These are phyloP conservation scores for Isabelozyma pseudorhagii DNA, from an alignment of 805 yeast genomes.

Conservation along the genomic window DNA sequence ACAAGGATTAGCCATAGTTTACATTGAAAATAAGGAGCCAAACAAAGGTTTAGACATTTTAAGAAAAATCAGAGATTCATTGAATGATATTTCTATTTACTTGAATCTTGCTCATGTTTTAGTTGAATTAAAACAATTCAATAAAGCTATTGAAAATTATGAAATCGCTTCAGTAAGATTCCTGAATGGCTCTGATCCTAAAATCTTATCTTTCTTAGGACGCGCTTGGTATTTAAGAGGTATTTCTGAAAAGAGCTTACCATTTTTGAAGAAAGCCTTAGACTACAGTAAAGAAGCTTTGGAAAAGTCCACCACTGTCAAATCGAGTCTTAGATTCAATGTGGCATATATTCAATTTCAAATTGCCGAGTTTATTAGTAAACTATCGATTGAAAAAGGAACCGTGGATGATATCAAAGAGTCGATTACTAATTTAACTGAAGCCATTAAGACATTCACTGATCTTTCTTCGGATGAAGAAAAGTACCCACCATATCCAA, in stretches of 20 bases:
- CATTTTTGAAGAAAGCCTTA: slow-evolving; percentile 59
- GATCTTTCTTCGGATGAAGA: slow-evolving; percentile 53
- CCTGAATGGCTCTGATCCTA: slow-evolving; percentile 61
- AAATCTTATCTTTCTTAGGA: slow-evolving; percentile 70
- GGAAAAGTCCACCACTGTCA: slow-evolving; percentile 31
- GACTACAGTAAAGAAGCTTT: slow-evolving; percentile 61
- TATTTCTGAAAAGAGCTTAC: slow-evolving; percentile 58
- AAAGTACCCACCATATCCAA: slow-evolving; percentile 70
- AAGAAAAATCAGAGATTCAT: slow-evolving; percentile 84
- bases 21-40: slow-evolving; percentile 77
- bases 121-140: slow-evolving; percentile 74
- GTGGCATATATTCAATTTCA: slow-evolving; percentile 82
- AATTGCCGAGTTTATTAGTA: slow-evolving; percentile 77
- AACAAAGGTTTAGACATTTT: slow-evolving; percentile 81
- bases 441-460: slow-evolving; percentile 58
- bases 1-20: slow-evolving; percentile 91
- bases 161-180: slow-evolving; percentile 72
- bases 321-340: slow-evolving; percentile 60
- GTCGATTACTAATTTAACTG: slow-evolving; percentile 54
- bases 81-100: slow-evolving; percentile 78
- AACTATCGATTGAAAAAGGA: slow-evolving; percentile 56
- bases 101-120: slow-evolving; percentile 87
- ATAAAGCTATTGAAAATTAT: slow-evolving; percentile 86
- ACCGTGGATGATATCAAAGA: slow-evolving; percentile 56
- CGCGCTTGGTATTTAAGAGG: slow-evolving; percentile 88